Conservation (phyloP, 2,329 filamentous ascomycete genomes). For the Fusarium equiseti region DNA sequence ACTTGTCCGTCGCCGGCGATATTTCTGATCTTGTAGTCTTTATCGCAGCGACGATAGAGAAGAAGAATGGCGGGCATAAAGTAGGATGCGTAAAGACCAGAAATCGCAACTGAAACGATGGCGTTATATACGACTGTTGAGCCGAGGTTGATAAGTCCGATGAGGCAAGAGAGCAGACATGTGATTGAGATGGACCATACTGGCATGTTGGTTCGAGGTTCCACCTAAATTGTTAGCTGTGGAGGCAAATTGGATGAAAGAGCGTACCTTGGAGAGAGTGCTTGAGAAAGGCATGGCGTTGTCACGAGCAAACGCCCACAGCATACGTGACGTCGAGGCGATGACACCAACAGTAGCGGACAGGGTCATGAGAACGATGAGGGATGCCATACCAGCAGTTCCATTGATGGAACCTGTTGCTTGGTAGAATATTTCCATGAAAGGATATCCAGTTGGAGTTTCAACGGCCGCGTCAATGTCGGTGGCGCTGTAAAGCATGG, state of each 20-base stretch:
- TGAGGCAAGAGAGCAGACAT: constrained; percentile 39
- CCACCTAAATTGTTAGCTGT: constrained; percentile 26
- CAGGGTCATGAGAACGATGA: constrained; percentile 41
- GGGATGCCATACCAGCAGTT: constrained; percentile 35
- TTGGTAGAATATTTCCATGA: constrained; percentile 44
- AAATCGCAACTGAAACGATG: constrained; percentile 41
- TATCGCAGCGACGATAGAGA: constrained; percentile 42
- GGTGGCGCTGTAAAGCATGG: constrained; percentile 43
- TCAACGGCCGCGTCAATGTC: constrained; percentile 40
- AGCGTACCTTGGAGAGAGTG: constrained; percentile 28
- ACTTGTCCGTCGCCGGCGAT: constrained; percentile 30
- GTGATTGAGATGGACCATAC: constrained; percentile 41
- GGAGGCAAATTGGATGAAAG: accelerated
- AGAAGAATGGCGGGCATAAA: constrained; percentile 39
- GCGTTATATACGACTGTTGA: constrained; percentile 43
- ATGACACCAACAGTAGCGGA: constrained; percentile 44
- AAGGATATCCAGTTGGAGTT: constrained; percentile 40
- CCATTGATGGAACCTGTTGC: constrained; percentile 38
- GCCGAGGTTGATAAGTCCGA: constrained; percentile 42
- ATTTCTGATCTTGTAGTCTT: constrained; percentile 38
- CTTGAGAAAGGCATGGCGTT: constrained; percentile 39
- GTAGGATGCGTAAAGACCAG: constrained; percentile 41
- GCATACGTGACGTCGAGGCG: constrained; percentile 43
- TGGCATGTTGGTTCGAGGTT: constrained; percentile 37
- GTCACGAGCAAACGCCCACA: constrained; percentile 42